A percentile compares a stretch with the other conserved stretches of the same genome.
Evolutionary conservation across 192 early-diverging fungal species (phyloP).

Genomic region (Gamsiella multidivaricata): DNA sequence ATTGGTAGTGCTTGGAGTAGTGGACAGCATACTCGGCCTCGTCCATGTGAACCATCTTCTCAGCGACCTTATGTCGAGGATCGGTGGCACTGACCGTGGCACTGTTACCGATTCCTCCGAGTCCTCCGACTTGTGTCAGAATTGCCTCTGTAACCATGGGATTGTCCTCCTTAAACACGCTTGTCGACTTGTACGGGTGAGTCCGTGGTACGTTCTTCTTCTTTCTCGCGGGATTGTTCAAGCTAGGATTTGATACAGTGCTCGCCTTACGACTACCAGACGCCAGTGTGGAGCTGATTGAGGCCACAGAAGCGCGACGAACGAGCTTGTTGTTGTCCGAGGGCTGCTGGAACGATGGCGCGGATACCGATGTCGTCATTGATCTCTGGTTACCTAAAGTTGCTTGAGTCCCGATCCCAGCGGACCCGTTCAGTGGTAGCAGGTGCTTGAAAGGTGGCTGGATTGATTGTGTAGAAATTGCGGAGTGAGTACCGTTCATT

Average conservation of each 20-base stretch:
- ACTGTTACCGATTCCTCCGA: constrained; percentile 38
- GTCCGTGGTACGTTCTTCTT: constrained; percentile 49
- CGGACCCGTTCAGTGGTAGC: constrained; percentile 14
- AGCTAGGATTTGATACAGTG: constrained; percentile 6
- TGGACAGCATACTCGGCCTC: constrained; percentile 46
- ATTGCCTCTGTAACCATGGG: constrained; percentile 48
- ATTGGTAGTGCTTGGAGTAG: constrained; percentile 41
- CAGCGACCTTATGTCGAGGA: constrained; percentile 45
- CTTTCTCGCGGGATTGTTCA: constrained; percentile 38
- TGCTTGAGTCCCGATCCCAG: neutral
- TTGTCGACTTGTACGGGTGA: constrained; percentile 49
- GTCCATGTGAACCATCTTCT: constrained; percentile 49
- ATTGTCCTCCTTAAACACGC: constrained; percentile 43
- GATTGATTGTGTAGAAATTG: constrained; percentile 44
- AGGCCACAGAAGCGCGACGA: constrained; percentile 23
- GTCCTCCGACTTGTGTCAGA: constrained; percentile 40
- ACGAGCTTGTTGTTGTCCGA: constrained; percentile 2
- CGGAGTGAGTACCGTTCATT: constrained; percentile 31
- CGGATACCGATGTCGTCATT: constrained; percentile 24
- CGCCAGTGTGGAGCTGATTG: constrained; percentile 4
- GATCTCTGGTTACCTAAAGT: neutral
- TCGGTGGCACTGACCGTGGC: constrained; percentile 22
- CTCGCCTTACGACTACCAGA: constrained; percentile 29
- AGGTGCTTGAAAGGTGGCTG: constrained; percentile 50
- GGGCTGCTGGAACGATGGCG: constrained; percentile 25